Evolutionary conservation across 805 yeast genomes (phyloP).

Genomic region (Lachancea thermotolerans): DNA sequence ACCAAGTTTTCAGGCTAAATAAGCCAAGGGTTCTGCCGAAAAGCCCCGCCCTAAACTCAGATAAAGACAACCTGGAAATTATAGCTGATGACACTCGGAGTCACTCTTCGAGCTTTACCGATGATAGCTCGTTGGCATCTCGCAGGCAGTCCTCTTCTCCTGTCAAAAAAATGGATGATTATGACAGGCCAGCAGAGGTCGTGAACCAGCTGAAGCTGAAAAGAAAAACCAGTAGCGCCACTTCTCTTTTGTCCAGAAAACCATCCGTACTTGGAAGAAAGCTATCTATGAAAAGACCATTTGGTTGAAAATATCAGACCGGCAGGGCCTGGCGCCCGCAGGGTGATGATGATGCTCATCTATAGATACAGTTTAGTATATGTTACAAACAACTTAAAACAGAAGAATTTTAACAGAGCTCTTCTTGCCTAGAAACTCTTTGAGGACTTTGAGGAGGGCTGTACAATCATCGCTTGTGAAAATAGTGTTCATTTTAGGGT

Average conservation of each 20-base stretch:
- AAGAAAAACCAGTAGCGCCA: slow-evolving; percentile 27
- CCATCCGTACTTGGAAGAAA: slow-evolving; percentile 33
- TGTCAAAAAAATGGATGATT: slow-evolving; percentile 30
- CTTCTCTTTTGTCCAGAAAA: slow-evolving; percentile 29
- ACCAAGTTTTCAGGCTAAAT: slow-evolving; percentile 67
- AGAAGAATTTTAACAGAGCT: slow-evolving; percentile 30
- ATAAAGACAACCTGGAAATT: slow-evolving; percentile 16
- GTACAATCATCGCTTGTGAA: slow-evolving; percentile 24
- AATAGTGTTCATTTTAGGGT: slow-evolving; percentile 25
- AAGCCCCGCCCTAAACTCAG: slow-evolving; percentile 42
- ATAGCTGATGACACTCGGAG: slow-evolving; percentile 10
- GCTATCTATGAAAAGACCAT: slow-evolving; percentile 28
- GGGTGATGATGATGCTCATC: no score
- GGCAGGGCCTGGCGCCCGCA: no score
- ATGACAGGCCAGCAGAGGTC: slow-evolving; percentile 35
- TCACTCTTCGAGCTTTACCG: slow-evolving; percentile 6
- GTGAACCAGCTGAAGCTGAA: slow-evolving; percentile 32
- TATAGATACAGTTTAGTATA: no score
- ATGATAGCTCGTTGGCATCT: background rate
- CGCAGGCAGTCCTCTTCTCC: slow-evolving; percentile 6
- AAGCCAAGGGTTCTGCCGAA: slow-evolving; percentile 43
- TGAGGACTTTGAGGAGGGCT: slow-evolving; percentile 23
- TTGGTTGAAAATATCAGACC: slow-evolving; percentile 4
- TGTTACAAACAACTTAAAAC: slow-evolving; percentile 14
- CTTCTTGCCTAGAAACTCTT: slow-evolving; percentile 25